phyloP scores from a whole-genome alignment of 2,329 filamentous ascomycete genomes.

The Penicillium sp. region DNA sequence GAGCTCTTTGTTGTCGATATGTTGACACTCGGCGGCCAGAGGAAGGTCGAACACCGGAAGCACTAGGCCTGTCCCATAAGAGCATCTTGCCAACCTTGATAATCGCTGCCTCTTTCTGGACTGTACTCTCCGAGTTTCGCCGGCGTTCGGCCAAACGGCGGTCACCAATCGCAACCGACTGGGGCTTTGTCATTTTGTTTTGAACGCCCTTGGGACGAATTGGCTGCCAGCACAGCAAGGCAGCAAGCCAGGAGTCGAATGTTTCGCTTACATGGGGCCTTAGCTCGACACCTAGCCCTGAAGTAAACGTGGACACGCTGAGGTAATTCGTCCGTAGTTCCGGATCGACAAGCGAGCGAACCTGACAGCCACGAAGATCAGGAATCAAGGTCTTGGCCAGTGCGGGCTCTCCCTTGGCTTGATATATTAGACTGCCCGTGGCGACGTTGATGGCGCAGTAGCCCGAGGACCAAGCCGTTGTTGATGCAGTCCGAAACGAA shows the following conservation, averaged over 20 bases:
- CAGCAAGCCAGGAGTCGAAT: conserved; percentile 46
- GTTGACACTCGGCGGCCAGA: conserved; percentile 44
- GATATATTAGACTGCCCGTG: conserved; percentile 43
- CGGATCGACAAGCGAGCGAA: conserved; percentile 41
- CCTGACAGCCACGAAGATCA: conserved; percentile 43
- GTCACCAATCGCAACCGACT: conserved; percentile 38
- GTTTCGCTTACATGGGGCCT: conserved; percentile 44
- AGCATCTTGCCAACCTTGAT: conserved; percentile 92
- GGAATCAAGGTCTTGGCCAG: conserved; percentile 43
- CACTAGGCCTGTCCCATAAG: conserved; percentile 71
- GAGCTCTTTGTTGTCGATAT: conserved; percentile 49
- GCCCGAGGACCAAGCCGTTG: conserved; percentile 41
- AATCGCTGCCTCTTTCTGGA: conserved; percentile 64
- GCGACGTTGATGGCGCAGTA: conserved; percentile 47
- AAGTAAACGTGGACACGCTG: conserved; percentile 42
- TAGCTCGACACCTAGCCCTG: conserved; percentile 41
- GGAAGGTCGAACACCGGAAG: conserved; percentile 27
- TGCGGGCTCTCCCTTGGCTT: conserved; percentile 43
- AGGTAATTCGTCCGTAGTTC: conserved; percentile 42
- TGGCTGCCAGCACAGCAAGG: conserved; percentile 45
- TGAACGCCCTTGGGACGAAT: conserved; percentile 44
- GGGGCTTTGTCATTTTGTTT: conserved; percentile 45
- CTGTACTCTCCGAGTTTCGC: conserved; percentile 41
- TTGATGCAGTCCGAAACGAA: conserved; percentile 40
- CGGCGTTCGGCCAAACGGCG: conserved; percentile 37